These are phyloP conservation scores for Fagopyrum esculentum DNA, from an alignment of 148 eudicot species.

Conservation along the genomic window DNA sequence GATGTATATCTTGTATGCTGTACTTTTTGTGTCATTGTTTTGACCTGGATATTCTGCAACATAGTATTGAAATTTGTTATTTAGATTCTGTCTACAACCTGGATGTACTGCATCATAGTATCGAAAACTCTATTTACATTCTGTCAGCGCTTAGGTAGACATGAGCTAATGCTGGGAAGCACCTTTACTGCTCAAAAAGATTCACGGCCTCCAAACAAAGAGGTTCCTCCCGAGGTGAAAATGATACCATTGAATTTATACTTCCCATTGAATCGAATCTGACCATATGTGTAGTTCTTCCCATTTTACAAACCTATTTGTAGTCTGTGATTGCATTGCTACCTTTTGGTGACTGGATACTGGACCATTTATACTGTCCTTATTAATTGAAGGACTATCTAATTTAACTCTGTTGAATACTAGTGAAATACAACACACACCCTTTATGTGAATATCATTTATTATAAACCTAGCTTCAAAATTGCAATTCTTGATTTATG, in stretches of 20 bases:
- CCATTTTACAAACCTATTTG: background rate
- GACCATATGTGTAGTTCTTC: background rate
- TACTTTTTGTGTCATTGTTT: background rate
- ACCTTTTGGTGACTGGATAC: background rate
- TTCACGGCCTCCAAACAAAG: constrained; percentile 58
- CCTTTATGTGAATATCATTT: background rate
- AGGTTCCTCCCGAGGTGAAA: constrained; percentile 78
- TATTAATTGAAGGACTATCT: background rate
- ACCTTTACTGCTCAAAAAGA: constrained; percentile 49
- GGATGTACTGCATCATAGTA: background rate
- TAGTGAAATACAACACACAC: background rate
- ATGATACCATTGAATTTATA: background rate
- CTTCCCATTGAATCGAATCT: background rate
- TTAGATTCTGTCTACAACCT: background rate
- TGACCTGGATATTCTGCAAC: background rate
- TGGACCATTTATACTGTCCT: background rate
- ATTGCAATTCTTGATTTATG: background rate
- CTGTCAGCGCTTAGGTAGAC: constrained; percentile 45
- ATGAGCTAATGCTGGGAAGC: constrained; percentile 73
- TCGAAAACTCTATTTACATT: constrained; percentile 9
- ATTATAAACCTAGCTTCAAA: background rate
- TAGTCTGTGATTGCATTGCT: background rate
- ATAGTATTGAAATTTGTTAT: too few relatives aligned
- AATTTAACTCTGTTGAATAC: background rate
- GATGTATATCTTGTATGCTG: background rate